phyloP scores from a whole-genome alignment of 495 filamentous ascomycete species.

The Neurospora sp. region DNA sequence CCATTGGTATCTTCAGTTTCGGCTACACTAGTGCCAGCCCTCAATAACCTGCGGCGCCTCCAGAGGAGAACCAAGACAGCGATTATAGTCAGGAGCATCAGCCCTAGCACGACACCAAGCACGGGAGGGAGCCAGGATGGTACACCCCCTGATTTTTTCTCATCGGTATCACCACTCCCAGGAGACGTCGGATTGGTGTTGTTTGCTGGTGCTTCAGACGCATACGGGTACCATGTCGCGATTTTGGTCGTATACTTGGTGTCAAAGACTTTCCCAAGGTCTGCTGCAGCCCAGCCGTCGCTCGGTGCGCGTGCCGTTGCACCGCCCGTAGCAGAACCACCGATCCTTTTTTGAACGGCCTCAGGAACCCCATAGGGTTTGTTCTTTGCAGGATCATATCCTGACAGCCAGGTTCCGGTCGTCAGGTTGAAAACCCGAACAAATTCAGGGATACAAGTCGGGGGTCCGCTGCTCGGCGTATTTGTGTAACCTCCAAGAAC shows the following conservation, averaged over 20 bases:
- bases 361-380: constrained; percentile 47
- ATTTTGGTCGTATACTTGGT: constrained; percentile 49
- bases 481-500: constrained; percentile 47
- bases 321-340: constrained; percentile 49
- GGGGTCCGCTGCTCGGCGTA: constrained; percentile 1
- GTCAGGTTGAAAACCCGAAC: constrained; percentile 58
- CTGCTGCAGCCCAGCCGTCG: constrained; percentile 39
- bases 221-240: constrained; percentile 51
- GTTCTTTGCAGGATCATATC: constrained; percentile 48
- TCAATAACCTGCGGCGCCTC: constrained; percentile 35
- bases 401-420: constrained; percentile 41
- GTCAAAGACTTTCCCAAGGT: constrained; percentile 42
- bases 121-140: constrained; percentile 54
- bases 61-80: constrained; percentile 45
- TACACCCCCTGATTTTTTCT: constrained; percentile 26
- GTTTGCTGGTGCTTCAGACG: constrained; percentile 16
- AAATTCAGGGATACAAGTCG: constrained; percentile 43
- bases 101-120: constrained; percentile 54
- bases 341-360: constrained; percentile 46
- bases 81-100: constrained; percentile 46
- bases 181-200: constrained; percentile 7
- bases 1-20: constrained; percentile 35
- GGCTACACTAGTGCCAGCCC: constrained; percentile 25
- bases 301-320: constrained; percentile 41
- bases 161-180: neutral